phyloP scores from a whole-genome alignment of 176 grass and related monocot genomes.

The Raddia distichophylla region DNA sequence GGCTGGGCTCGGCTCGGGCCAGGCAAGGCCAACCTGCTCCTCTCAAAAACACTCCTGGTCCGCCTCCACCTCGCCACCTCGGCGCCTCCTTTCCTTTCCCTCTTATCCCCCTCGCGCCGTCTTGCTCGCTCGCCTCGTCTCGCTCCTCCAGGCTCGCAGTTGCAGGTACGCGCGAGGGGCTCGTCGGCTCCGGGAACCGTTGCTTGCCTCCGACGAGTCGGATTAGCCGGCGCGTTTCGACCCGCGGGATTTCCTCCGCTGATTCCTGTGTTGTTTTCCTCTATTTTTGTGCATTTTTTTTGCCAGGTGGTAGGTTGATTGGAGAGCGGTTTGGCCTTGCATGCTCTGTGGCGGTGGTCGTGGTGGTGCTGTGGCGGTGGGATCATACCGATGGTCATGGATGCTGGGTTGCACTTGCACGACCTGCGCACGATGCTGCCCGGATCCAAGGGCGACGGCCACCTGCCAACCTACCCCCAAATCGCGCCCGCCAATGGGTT shows the following conservation, averaged over 20 bases:
- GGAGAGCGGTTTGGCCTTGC: not conserved
- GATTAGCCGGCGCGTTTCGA: not conserved
- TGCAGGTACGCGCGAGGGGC: constrained; percentile 30
- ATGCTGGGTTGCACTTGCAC: constrained; percentile 56
- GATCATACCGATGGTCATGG: constrained; percentile 62
- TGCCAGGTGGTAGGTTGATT: constrained; percentile 26
- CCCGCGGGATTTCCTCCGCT: not conserved
- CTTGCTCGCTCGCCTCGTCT: not conserved
- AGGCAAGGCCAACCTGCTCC: constrained; percentile 27
- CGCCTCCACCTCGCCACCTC: constrained; percentile 20
- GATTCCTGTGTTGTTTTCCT: not conserved
- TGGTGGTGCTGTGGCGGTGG: not conserved
- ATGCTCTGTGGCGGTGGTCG: constrained; percentile 23
- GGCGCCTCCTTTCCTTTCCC: not conserved
- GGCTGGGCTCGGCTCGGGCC: not conserved
- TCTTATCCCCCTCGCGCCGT: constrained; percentile 4
- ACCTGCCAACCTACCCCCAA: constrained; percentile 50
- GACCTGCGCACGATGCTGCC: constrained; percentile 48
- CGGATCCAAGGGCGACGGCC: constrained; percentile 41
- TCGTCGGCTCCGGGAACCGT: not conserved
- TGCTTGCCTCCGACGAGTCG: not conserved
- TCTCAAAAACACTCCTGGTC: constrained; percentile 29
- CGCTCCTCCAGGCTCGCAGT: not conserved
- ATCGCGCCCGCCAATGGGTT: constrained; percentile 41
- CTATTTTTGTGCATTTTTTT: constrained; percentile 20